Percentiles rank a stretch among this genome's conserved stretches.
Conservation (phyloP, 805 yeast species). For the Candida caryicola region DNA sequence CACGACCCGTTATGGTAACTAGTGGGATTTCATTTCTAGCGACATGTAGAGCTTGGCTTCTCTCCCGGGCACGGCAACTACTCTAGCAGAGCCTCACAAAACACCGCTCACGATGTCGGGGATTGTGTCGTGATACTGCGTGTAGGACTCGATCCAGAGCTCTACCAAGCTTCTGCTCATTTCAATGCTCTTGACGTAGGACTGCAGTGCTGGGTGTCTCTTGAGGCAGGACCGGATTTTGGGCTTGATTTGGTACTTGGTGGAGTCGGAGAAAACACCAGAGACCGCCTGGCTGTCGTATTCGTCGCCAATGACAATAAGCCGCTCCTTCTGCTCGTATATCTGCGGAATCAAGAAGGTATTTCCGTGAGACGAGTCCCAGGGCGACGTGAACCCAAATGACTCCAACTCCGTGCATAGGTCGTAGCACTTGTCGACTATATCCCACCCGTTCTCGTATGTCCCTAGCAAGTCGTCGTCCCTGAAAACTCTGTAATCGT, state of each 20-base stretch:
- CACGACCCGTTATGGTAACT: no score
- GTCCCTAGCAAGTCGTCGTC: slow-evolving; percentile 11
- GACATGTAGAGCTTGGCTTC: no score
- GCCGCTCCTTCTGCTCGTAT: slow-evolving; percentile 13
- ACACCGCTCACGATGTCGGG: slow-evolving; percentile 6
- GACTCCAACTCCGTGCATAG: slow-evolving; percentile 5
- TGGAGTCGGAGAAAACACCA: slow-evolving; percentile 13
- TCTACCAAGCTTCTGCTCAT: slow-evolving; percentile 19
- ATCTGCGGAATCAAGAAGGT: slow-evolving; percentile 21
- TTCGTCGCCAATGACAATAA: slow-evolving; percentile 19
- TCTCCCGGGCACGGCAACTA: no score
- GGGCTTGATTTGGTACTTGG: slow-evolving; percentile 13
- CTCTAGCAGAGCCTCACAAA: no score
- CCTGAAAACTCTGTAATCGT: slow-evolving; percentile 20
- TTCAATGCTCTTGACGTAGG: slow-evolving; percentile 10
- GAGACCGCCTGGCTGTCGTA: slow-evolving; percentile 15
- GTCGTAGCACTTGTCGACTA: slow-evolving; percentile 13
- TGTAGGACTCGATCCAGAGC: slow-evolving; percentile 18
- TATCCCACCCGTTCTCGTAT: slow-evolving; percentile 17
- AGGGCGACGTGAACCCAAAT: slow-evolving; percentile 11
- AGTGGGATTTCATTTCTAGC: no score
- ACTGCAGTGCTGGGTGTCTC: slow-evolving; percentile 2
- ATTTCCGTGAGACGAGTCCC: slow-evolving; percentile 14
- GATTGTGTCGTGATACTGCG: slow-evolving; percentile 6
- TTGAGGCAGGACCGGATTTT: slow-evolving; percentile 16